Evolutionary conservation across 2,329 filamentous ascomycete species (phyloP), one percentile per base, ranked within the genome.

Genomic region (Tympanopsis confertula): DNA sequence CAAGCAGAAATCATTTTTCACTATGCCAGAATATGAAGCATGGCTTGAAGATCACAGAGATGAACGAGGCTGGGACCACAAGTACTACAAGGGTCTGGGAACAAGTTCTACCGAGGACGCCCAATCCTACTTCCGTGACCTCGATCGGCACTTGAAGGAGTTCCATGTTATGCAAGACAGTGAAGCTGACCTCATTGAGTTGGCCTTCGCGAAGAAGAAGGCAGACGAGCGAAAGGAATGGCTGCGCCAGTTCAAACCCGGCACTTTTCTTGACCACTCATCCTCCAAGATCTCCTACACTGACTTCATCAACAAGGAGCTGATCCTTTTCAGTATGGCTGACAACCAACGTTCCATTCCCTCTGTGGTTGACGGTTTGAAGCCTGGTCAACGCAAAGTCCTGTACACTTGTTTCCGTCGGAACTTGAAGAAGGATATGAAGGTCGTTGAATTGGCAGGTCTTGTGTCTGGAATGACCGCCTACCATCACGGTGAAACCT

Each of bases 51-150:
- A 65, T 17, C 83, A 94, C 54, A 33, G 15, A 7, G 10, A 33
- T 17, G 82, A 94, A 50, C 65, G 70, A 45, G 76, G 74, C 39
- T 98, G 91, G 91, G 81, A 94, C 14, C 86, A 89, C 65, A 98
- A 98, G 70, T 98, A 98, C 72, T 93, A 81, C 82, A 98, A 98
- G 80, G 91, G 91, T 77, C 68, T 98, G 78, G 91, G 93, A 68
- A 94, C 89, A 48, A 93, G 84, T 50, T 81, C 80, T 44, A 87
- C 85, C 38, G 79, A 87, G 48, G 91, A 98, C 61, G 89, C 89
- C 19, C 83, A 96, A 53, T 69, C 94, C 39, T 98, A 98, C 62
- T 98, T 98, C 65, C 82, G 80, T 37, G 87, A 96, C 54, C 72
- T 98, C 14, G 91, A 98, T 53, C 81, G 78, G 42, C 91, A 98